Percentiles rank a stretch among this genome's conserved stretches.
Conservation (phyloP, 1,284 basidiomycete genomes). For the Bondarzewia mesenterica region DNA sequence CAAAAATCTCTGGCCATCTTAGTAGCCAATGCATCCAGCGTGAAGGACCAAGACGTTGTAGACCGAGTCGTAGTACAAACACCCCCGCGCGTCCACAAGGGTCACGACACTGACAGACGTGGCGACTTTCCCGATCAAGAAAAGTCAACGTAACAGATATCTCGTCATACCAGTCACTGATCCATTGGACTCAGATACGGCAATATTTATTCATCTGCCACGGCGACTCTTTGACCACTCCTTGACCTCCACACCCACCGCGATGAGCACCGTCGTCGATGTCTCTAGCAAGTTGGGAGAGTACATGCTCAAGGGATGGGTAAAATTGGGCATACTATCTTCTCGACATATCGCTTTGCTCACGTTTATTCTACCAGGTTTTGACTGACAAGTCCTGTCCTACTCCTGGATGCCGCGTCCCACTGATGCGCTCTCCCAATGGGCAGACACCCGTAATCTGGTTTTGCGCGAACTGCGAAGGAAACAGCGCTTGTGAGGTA, state of each 20-base stretch:
- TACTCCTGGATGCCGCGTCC: constrained; percentile 46
- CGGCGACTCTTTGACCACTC: too few relatives aligned
- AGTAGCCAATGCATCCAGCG: constrained; percentile 56
- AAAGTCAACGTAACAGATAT: neutral
- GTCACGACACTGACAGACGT: neutral
- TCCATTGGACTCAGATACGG: too few relatives aligned
- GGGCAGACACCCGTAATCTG: constrained; percentile 34
- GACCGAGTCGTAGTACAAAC: neutral
- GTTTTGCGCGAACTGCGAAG: constrained; percentile 59
- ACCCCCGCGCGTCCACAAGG: neutral
- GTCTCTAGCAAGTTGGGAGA: constrained; percentile 55
- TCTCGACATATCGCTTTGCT: constrained; percentile 2
- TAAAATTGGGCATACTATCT: constrained; percentile 24
- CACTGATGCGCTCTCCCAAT: constrained; percentile 60
- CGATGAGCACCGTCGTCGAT: constrained; percentile 46
- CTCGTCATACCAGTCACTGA: too few relatives aligned
- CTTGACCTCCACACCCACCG: neutral
- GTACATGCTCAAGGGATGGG: constrained; percentile 75
- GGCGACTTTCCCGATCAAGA: neutral
- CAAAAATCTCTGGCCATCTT: constrained; percentile 49
- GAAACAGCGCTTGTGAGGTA: constrained; percentile 2
- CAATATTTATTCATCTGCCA: too few relatives aligned
- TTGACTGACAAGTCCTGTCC: constrained; percentile 59
- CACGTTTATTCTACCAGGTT: constrained; percentile 32
- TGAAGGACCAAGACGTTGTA: constrained; percentile 4